Conservation (phyloP, 177 flowering plant species). For the Tripterygium wilfordii region DNA sequence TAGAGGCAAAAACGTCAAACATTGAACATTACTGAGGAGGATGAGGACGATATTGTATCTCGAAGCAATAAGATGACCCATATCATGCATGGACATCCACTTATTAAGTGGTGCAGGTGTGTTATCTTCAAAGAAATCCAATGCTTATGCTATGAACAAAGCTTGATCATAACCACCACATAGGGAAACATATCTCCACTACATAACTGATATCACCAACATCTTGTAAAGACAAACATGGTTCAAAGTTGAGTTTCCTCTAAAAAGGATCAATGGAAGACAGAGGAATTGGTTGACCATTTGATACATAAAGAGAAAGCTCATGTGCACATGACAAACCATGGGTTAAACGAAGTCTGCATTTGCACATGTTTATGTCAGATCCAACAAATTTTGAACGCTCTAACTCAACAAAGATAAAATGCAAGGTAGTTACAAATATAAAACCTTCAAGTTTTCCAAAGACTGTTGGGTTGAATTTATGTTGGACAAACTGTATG, state of each 20-base stretch:
- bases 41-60: too few species aligned
- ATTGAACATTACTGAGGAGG: too few species aligned
- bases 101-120: too few species aligned
- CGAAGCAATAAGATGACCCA: too few species aligned
- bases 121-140: too few species aligned
- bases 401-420: not conserved
- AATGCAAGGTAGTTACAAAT: not conserved
- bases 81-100: too few species aligned
- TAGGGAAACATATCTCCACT: too few species aligned
- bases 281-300: not conserved
- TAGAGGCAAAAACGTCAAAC: too few species aligned
- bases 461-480: not conserved
- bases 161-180: too few species aligned
- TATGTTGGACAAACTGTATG: not conserved
- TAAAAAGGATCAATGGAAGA: not conserved
- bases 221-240: too few species aligned
- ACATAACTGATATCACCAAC: too few species aligned
- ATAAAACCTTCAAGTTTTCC: not conserved
- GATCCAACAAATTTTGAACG: not conserved
- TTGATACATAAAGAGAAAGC: not conserved
- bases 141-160: too few species aligned
- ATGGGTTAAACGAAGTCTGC: not conserved
- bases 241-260: not conserved
- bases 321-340: slow-evolving; percentile 7
- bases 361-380: not conserved